Evolutionary conservation across 1,284 basidiomycete genomes (phyloP).

Genomic region (Austroboletus novae-zelandiae): DNA sequence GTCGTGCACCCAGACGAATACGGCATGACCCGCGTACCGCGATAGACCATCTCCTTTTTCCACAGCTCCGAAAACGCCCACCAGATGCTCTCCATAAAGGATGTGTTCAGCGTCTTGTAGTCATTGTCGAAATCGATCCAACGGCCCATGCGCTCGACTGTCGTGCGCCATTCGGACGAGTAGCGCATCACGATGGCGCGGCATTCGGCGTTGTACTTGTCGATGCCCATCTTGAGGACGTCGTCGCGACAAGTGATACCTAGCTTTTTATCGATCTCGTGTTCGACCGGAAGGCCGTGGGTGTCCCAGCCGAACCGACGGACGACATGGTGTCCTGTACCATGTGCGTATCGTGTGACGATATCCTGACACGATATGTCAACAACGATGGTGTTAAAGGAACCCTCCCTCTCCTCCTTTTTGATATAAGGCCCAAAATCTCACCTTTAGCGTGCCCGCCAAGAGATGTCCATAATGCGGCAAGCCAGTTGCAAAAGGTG

Average conservation of each 20-base stretch:
- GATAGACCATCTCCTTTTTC: conserved; percentile 93
- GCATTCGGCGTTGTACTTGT: conserved; percentile 97
- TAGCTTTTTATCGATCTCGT: conserved; percentile 98
- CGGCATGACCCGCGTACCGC: conserved; percentile 95
- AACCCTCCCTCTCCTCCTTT: background rate
- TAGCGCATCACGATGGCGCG: conserved; percentile 98
- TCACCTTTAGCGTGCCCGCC: conserved; percentile 93
- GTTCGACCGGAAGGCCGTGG: conserved; percentile 97
- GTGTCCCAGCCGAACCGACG: conserved; percentile 99
- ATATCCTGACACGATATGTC: conserved; percentile 65
- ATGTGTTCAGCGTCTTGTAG: conserved; percentile 94
- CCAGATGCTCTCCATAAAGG: conserved; percentile 99
- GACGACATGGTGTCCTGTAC: conserved; percentile 91
- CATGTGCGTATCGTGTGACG: conserved; percentile 92
- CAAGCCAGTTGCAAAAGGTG: conserved; percentile 95
- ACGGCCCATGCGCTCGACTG: conserved; percentile 96
- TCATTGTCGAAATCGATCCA: conserved; percentile 99
- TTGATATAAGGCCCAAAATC: conserved; percentile 13
- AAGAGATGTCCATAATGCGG: conserved; percentile 95
- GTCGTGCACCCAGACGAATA: conserved; percentile 98
- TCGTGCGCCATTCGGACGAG: conserved; percentile 88
- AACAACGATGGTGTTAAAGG: background rate
- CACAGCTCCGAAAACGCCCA: conserved; percentile 98
- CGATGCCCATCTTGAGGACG: conserved; percentile 95
- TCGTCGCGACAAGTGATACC: conserved; percentile 92